phyloP scores from a whole-genome alignment of 441 rosid genomes.

The Lepidium campestre region DNA sequence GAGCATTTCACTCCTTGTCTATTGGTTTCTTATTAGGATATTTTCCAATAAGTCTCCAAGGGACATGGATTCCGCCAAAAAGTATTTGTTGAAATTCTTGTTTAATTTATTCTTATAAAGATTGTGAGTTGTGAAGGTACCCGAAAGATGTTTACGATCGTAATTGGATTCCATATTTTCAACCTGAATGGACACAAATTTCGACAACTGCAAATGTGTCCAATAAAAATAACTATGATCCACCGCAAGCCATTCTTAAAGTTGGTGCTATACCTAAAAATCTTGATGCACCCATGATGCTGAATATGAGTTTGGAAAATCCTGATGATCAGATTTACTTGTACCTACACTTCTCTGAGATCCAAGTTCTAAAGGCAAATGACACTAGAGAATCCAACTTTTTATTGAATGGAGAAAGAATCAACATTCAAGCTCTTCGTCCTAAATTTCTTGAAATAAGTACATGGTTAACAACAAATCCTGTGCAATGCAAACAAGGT shows the following conservation, averaged over 20 bases:
- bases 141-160: constrained; percentile 36
- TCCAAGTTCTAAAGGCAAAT: constrained; percentile 14
- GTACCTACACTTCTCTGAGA: constrained; percentile 33
- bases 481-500: constrained; percentile 4
- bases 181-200: background rate
- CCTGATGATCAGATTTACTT: constrained; percentile 6
- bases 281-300: background rate
- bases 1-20: no score
- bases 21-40: no score
- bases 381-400: constrained; percentile 21
- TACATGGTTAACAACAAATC: constrained; percentile 5
- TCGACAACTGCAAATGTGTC: constrained; percentile 6
- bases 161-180: constrained; percentile 19
- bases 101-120: no score
- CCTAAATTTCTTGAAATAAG: constrained; percentile 11
- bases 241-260: constrained; percentile 25
- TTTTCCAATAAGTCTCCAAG: no score
- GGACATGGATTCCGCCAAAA: no score
- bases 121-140: constrained; percentile 23
- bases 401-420: constrained; percentile 10
- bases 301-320: background rate
- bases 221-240: constrained; percentile 5
- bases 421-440: background rate
- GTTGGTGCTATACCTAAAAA: constrained; percentile 17
- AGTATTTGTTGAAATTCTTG: no score